Evolutionary conservation across 441 rosid genomes (phyloP), one percentile per base, ranked within the genome.

Genomic region (Kokia cookei): DNA sequence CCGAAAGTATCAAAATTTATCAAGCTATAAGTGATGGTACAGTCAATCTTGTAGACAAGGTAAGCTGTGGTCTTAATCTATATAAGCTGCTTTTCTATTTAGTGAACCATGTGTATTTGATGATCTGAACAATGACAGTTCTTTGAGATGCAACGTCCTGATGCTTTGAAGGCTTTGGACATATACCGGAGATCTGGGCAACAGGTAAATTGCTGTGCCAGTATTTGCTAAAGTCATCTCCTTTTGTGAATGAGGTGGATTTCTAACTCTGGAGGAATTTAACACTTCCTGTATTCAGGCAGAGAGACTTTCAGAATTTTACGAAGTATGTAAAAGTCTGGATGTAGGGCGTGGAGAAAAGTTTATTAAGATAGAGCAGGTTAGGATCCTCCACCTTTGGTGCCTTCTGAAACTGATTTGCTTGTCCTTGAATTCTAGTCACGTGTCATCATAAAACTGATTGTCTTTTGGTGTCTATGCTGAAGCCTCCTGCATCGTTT

Each of bases 321-420:
- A 83, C 55, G 96, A 96, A 91, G 86, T 96, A 60, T 93, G 99
- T 87, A 96, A 90, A 85, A 91, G 82, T 81, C 70, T 93, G 84
- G 88, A 87, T 84, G 77, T 88, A 82, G 98, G 95, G 71, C 93
- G 90, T 43, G 97, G 98, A 73, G 98, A 93, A 71, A 91, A 74
- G 83, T 91, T 93, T 83, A 75, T 86, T 45, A 96, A 90, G 88
- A 96, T 96, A 78, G 97, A 96, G 82, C 97, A 95, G 99, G 99
- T 95, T 71, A 61, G 72, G 66, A 45, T 75, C 51, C 77, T 68
- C 22, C 40, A 40, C 65, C 57, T 26, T 35, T 66, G 69, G 29
- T 72, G 54, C 76, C 32, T 69, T 75, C 66, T 13, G 60, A 43
- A 68, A 59, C 45, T 53, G 27, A 61, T 54, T 75, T 75, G 5